phyloP scores from a whole-genome alignment of 805 yeast species.

The Lipomyces japonicus region DNA sequence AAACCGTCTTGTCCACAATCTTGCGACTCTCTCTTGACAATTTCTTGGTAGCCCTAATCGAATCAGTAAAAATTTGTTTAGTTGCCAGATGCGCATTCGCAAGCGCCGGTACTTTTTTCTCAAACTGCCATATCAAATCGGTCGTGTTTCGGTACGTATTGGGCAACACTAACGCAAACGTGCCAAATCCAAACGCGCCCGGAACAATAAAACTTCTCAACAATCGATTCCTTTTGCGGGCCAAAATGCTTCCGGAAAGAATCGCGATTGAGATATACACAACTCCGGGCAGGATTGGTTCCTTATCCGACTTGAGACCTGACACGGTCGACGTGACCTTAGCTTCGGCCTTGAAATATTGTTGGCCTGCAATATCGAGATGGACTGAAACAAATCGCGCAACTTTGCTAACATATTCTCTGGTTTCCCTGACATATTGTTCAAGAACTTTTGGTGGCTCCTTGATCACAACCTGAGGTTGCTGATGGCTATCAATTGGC shows the following conservation, averaged over 20 bases:
- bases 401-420: conserved; percentile 37
- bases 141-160: conserved; percentile 62
- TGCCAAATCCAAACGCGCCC: conserved; percentile 53
- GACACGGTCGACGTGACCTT: conserved; percentile 60
- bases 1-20: conserved; percentile 37
- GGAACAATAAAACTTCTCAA: conserved; percentile 55
- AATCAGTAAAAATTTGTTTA: conserved; percentile 44
- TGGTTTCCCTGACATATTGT: conserved; percentile 10
- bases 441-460: conserved; percentile 23
- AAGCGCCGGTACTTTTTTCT: conserved; percentile 48
- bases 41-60: conserved; percentile 3
- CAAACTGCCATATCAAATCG: conserved; percentile 55
- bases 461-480: conserved; percentile 19
- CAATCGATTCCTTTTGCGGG: conserved; percentile 61
- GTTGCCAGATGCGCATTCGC: conserved; percentile 59
- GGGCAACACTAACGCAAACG: conserved; percentile 71
- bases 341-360: conserved; percentile 58
- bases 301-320: conserved; percentile 58
- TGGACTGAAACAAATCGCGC: conserved; percentile 20
- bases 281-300: conserved; percentile 67
- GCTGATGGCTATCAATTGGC: conserved; percentile 4
- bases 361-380: conserved; percentile 48
- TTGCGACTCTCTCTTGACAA: conserved; percentile 44
- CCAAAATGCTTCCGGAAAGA: conserved; percentile 65
- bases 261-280: conserved; percentile 66